Percentiles rank a stretch among this genome's conserved stretches.
Evolutionary conservation across 495 filamentous ascomycete genomes (phyloP).

Genomic region (Aspergillus baeticus): DNA sequence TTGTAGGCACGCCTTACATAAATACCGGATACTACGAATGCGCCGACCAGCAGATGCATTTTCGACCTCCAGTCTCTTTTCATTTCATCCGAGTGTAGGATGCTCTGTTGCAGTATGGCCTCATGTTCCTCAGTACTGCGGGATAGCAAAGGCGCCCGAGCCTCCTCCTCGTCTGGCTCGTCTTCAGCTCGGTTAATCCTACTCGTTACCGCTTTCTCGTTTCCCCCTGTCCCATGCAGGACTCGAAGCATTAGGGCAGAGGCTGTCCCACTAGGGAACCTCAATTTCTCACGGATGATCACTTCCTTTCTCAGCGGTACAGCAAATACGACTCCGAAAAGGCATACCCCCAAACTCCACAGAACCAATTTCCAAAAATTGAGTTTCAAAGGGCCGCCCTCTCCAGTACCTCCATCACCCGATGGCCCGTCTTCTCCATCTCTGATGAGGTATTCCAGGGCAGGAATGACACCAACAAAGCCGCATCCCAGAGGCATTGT

Average conservation of each 20-base stretch:
- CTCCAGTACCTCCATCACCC: slow-evolving; percentile 53
- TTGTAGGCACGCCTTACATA: slow-evolving; percentile 36
- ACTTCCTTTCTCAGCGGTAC: slow-evolving; percentile 86
- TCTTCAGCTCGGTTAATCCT: slow-evolving; percentile 9
- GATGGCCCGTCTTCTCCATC: slow-evolving; percentile 60
- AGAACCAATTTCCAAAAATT: slow-evolving; percentile 74
- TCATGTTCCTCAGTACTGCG: slow-evolving; percentile 20
- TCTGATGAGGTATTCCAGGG: slow-evolving; percentile 80
- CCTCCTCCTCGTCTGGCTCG: slow-evolving; percentile 16
- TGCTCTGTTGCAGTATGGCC: slow-evolving; percentile 22
- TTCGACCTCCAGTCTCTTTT: slow-evolving; percentile 60
- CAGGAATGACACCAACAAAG: slow-evolving; percentile 91
- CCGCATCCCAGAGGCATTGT: slow-evolving; percentile 97
- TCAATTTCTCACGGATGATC: slow-evolving; percentile 85
- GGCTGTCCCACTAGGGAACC: slow-evolving; percentile 92
- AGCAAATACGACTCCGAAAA: slow-evolving; percentile 95
- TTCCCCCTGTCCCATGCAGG: slow-evolving; percentile 62
- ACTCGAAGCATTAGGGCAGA: slow-evolving; percentile 92
- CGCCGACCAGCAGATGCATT: slow-evolving; percentile 56
- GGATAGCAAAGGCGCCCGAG: slow-evolving; percentile 4
- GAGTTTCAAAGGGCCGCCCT: slow-evolving; percentile 69
- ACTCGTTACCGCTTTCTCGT: slow-evolving; percentile 26
- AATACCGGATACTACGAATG: slow-evolving; percentile 57
- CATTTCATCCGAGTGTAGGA: slow-evolving; percentile 29
- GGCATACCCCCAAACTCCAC: slow-evolving; percentile 88